A percentile compares a stretch with the other conserved stretches of the same genome.
Evolutionary conservation across 2,329 filamentous ascomycete genomes (phyloP).

Genomic region (Xylariales sp.): DNA sequence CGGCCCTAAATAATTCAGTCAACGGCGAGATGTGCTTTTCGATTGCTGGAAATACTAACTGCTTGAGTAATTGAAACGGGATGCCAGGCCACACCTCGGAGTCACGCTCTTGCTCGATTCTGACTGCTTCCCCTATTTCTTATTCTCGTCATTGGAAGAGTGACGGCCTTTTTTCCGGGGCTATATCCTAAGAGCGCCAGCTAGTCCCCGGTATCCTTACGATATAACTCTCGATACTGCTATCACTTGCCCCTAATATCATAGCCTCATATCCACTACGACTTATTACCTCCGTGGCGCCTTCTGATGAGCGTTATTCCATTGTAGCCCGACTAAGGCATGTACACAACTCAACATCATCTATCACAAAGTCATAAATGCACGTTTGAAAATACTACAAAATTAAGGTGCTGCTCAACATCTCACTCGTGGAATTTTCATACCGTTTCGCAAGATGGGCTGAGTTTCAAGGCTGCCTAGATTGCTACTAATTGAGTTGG

Average conservation of each 20-base stretch:
- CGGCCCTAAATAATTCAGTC: neutral
- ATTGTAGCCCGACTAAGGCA: neutral
- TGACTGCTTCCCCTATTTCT: neutral
- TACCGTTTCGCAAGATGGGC: too few relatives aligned
- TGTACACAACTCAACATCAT: conserved; percentile 1
- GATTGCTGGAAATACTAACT: neutral
- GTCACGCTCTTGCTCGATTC: neutral
- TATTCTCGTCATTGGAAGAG: neutral
- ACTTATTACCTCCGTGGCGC: neutral
- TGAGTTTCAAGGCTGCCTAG: too few relatives aligned
- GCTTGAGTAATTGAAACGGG: neutral
- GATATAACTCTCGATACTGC: too few relatives aligned
- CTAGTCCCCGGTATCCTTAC: neutral
- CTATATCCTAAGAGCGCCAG: too few relatives aligned
- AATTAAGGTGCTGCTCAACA: too few relatives aligned
- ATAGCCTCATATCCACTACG: neutral
- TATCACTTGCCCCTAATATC: neutral
- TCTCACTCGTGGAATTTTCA: too few relatives aligned
- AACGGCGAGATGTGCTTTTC: neutral
- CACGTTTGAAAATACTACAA: neutral
- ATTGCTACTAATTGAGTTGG: neutral
- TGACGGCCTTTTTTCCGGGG: too few relatives aligned
- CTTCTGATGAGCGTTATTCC: neutral
- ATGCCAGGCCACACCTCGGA: neutral
- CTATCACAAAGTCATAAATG: neutral